These are phyloP conservation scores for Pythium phragmiticola DNA, from an alignment of 352 stramenopile species.

Conservation along the genomic window DNA sequence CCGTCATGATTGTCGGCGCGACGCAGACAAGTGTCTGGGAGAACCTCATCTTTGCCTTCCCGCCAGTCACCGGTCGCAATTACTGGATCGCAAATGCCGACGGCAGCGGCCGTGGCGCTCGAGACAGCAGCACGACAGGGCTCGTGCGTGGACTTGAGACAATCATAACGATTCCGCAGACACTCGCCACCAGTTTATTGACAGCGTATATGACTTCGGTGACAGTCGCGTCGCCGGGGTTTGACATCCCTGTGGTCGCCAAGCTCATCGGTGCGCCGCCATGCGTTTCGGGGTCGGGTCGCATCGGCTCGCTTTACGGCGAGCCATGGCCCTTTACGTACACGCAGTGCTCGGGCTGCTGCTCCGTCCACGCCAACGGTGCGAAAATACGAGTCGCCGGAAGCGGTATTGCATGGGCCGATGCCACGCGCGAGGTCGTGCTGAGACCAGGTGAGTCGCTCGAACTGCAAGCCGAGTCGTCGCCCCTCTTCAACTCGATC, in stretches of 20 bases:
- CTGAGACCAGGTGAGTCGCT: slow-evolving; percentile 45
- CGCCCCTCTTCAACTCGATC: slow-evolving; percentile 56
- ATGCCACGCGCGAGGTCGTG: slow-evolving; percentile 40
- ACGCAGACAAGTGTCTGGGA: slow-evolving; percentile 45
- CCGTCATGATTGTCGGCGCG: slow-evolving; percentile 51
- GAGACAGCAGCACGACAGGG: neutral
- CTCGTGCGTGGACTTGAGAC: slow-evolving; percentile 23
- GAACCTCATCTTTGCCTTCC: slow-evolving; percentile 63
- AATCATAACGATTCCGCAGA: slow-evolving; percentile 33
- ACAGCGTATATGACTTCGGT: slow-evolving; percentile 42
- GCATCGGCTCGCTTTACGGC: slow-evolving; percentile 49
- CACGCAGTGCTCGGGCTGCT: slow-evolving; percentile 65
- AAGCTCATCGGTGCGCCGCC: slow-evolving; percentile 67
- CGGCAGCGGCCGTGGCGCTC: slow-evolving; percentile 24
- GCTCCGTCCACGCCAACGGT: slow-evolving; percentile 53
- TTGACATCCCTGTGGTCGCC: slow-evolving; percentile 59
- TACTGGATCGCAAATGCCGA: slow-evolving; percentile 52
- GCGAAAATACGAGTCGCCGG: slow-evolving; percentile 44
- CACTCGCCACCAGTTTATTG: slow-evolving; percentile 33
- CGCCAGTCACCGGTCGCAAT: slow-evolving; percentile 19
- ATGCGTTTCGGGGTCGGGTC: slow-evolving; percentile 54
- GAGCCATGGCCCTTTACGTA: slow-evolving; percentile 48
- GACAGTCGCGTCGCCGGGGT: slow-evolving; percentile 38
- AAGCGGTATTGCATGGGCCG: slow-evolving; percentile 32
- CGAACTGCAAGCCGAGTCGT: slow-evolving; percentile 47